A percentile compares a stretch with the other conserved stretches of the same genome.
These are phyloP conservation scores for Monilinia laxa DNA, from an alignment of 2,329 filamentous ascomycete genomes.

Conservation along the genomic window DNA sequence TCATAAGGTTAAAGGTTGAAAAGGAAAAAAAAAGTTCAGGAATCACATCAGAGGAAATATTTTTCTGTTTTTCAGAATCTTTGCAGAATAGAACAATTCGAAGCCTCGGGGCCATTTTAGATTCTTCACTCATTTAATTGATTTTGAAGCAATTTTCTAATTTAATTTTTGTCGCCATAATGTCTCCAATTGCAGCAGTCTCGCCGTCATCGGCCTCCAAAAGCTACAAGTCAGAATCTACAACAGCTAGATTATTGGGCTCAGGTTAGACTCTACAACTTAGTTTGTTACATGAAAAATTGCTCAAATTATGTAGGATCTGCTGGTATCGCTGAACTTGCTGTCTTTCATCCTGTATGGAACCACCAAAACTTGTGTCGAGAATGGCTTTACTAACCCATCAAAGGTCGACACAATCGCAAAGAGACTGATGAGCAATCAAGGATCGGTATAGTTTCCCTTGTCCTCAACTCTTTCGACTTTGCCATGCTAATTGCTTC, in stretches of 20 bases:
- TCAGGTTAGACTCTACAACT: slow-evolving; percentile 63
- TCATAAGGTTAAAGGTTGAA: slow-evolving; percentile 9
- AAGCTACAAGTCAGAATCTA: slow-evolving; percentile 81
- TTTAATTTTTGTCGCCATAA: slow-evolving; percentile 24
- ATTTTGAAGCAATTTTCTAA: slow-evolving; percentile 13
- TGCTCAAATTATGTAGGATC: slow-evolving; percentile 58
- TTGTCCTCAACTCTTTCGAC: neutral
- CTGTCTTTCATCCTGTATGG: slow-evolving; percentile 85
- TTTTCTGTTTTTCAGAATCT: slow-evolving; percentile 13
- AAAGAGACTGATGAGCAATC: slow-evolving; percentile 99
- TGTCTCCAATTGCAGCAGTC: slow-evolving; percentile 43
- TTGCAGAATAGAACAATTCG: slow-evolving; percentile 14
- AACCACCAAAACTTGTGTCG: slow-evolving; percentile 15
- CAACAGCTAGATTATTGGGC: slow-evolving; percentile 80
- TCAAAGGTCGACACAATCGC: slow-evolving; percentile 91
- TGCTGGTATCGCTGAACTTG: slow-evolving; percentile 88
- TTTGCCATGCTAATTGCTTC: slow-evolving; percentile 32
- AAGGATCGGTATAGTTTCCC: slow-evolving; percentile 59
- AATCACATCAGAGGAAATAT: slow-evolving; percentile 18
- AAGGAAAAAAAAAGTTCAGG: slow-evolving; percentile 21
- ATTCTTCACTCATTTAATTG: slow-evolving; percentile 23
- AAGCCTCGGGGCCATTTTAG: neutral
- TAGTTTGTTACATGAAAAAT: slow-evolving; percentile 6
- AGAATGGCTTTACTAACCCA: slow-evolving; percentile 35
- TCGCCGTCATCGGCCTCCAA: slow-evolving; percentile 41